These are phyloP conservation scores for Botrytis aclada DNA, from an alignment of 2,329 filamentous ascomycete genomes.

Conservation along the genomic window DNA sequence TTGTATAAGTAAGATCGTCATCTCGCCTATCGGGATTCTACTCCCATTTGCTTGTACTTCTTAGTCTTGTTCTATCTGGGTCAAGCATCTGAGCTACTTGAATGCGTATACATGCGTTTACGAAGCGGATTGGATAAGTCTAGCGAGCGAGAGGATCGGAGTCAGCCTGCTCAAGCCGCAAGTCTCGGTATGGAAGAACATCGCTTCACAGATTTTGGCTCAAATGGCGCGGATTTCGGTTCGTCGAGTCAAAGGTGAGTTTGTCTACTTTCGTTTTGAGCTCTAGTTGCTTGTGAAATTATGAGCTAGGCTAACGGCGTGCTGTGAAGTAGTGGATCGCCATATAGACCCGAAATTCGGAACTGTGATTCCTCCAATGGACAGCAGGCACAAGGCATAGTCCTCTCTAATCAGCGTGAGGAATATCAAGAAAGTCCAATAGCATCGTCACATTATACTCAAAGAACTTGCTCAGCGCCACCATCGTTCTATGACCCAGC, in stretches of 20 bases:
- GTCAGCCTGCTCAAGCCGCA: background rate
- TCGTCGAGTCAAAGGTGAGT: constrained; percentile 8
- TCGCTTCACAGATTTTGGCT: background rate
- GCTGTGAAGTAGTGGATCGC: background rate
- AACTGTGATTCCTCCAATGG: background rate
- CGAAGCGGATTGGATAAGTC: constrained; percentile 20
- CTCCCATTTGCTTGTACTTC: background rate
- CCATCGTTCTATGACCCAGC: background rate
- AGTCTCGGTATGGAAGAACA: constrained; percentile 9
- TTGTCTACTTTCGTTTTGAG: background rate
- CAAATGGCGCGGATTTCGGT: constrained; percentile 4
- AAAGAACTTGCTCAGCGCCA: background rate
- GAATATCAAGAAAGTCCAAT: background rate
- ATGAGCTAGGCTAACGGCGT: background rate
- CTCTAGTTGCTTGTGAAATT: background rate
- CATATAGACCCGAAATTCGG: background rate
- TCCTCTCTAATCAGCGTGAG: background rate
- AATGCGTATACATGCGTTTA: constrained; percentile 20
- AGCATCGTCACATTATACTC: background rate
- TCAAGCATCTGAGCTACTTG: background rate
- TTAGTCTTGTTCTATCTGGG: background rate
- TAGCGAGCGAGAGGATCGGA: background rate
- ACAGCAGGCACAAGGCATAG: background rate
- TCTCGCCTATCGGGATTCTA: background rate
- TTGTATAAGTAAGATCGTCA: constrained; percentile 9